A percentile compares a stretch with the other conserved stretches of the same genome.
Conservation (phyloP, 139 green algal species). For the Nannochloris sp. region DNA sequence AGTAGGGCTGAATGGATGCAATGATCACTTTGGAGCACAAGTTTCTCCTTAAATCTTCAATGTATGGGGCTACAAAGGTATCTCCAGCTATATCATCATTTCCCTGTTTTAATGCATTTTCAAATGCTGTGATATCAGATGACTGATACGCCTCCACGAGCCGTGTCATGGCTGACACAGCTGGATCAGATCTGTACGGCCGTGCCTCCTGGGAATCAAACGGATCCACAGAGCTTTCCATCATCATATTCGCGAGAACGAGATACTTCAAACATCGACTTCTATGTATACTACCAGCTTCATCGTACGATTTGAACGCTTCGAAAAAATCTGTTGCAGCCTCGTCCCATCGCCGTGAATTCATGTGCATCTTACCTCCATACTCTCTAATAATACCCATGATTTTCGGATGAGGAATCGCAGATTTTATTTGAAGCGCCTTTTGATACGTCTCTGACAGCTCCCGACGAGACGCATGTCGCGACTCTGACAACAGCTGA, state of each 20-base stretch:
- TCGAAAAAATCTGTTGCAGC: constrained; percentile 98
- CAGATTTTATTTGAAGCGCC: constrained; percentile 80
- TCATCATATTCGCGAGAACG: constrained; percentile 96
- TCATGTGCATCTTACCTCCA: constrained; percentile 98
- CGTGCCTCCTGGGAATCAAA: constrained; percentile 91
- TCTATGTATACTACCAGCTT: constrained; percentile 59
- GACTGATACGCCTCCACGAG: constrained; percentile 92
- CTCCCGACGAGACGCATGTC: constrained; percentile 76
- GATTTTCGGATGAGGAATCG: constrained; percentile 95
- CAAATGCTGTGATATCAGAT: constrained; percentile 89
- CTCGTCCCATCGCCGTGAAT: constrained; percentile 75
- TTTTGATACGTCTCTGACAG: constrained; percentile 76
- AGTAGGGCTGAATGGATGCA: constrained; percentile 67
- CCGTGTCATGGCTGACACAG: constrained; percentile 88
- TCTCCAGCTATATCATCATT: constrained; percentile 84
- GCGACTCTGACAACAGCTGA: constrained; percentile 88
- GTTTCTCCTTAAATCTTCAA: constrained; percentile 92
- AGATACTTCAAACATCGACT: constrained; percentile 98
- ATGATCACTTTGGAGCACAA: constrained; percentile 75
- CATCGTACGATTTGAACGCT: constrained; percentile 98
- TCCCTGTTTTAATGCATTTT: constrained; percentile 75
- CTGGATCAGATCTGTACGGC: constrained; percentile 73
- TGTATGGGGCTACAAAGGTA: constrained; percentile 90
- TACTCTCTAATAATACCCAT: constrained; percentile 96
- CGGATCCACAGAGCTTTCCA: constrained; percentile 89